Base-by-base conservation (phyloP, 163 green algal species). In the Scenedesmus sp. region DNA sequence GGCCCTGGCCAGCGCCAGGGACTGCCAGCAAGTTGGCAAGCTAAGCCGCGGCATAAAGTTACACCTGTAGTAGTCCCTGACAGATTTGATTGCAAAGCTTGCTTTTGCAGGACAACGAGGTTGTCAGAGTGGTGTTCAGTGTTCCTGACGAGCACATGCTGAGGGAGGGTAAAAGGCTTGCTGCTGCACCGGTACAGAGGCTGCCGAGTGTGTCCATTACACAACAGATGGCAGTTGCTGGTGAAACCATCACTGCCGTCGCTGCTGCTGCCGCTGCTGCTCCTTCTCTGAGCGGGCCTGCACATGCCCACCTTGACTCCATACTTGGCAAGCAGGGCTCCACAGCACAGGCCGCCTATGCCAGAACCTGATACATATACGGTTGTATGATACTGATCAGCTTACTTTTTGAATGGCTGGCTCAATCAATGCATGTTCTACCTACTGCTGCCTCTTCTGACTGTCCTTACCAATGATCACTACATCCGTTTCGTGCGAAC, bases 261-360 rank as follows among this genome's bases (percentile, higher is more conserved):
- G 68, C n/a, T 40, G 40, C 76, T 59, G n/a, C n/a, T 68, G 22
- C 44, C 46, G 10, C 30, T 56, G 59, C 59, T 35, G 59, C 24
- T 35, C 22, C 59, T 18, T 22, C 15, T 2, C 7, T 37, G 56
- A 30, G 15, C 65, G 9, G n/a, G n/a, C 65, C 6, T 76, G 65
- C 30, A 76, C 65, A 40, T 76, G 65, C 65, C 6, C 24, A 96
- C 96, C 87, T 97, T 95, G 68, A 95, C 65, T 16, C 96, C 96
- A 86, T 98, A 98, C 56, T 95, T 96, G 37, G 96, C 96, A 53
- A 96, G 93, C 81, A 99, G 30, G 2, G 95, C 97, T 22, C 94
- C 97, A 89, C 95, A 97, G 92, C 93, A 96, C 0, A 99, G 92
- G 0, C 96, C 96, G 81, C 95, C 95, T 40, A 90, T 90, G 46